Percentiles rank a stretch among this genome's conserved stretches.
Conservation (phyloP, 2,329 filamentous ascomycete genomes). For the Colletotrichum abscissum region DNA sequence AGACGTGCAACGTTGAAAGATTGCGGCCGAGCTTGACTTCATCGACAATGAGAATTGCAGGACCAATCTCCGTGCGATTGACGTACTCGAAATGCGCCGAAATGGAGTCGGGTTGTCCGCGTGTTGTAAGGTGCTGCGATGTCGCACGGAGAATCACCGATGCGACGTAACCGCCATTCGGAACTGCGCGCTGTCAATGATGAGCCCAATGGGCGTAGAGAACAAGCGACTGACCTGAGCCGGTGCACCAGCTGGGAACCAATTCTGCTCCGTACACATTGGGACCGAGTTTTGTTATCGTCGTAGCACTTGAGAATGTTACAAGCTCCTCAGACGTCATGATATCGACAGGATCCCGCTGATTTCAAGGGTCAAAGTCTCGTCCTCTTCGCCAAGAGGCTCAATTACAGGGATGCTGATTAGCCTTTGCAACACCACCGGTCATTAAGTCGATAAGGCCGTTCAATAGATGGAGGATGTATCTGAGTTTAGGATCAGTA, state of each 20-base stretch:
- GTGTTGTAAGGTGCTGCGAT: constrained; percentile 45
- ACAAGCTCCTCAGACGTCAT: constrained; percentile 25
- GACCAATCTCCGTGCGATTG: constrained; percentile 50
- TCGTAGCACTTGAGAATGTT: constrained; percentile 39
- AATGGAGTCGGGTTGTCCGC: constrained; percentile 51
- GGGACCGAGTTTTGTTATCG: constrained; percentile 37
- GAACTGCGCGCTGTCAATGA: constrained; percentile 43
- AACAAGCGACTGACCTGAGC: constrained; percentile 17
- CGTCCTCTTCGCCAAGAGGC: background rate
- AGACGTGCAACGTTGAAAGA: constrained; percentile 54
- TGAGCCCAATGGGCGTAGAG: background rate
- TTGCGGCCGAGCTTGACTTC: constrained; percentile 54
- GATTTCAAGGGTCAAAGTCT: background rate
- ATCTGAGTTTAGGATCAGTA: background rate
- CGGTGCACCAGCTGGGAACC: constrained; percentile 39
- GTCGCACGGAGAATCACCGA: constrained; percentile 52
- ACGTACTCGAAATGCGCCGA: constrained; percentile 55
- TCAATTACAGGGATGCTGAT: background rate
- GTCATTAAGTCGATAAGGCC: background rate
- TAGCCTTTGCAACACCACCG: background rate
- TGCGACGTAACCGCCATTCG: constrained; percentile 59
- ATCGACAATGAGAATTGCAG: constrained; percentile 50
- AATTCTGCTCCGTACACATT: constrained; percentile 41
- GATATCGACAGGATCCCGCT: background rate
- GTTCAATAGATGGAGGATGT: background rate